Percentiles rank a stretch among this genome's conserved stretches.
phyloP scores from a whole-genome alignment of 1,284 basidiomycete species.

The Chondrostereum purpureum region DNA sequence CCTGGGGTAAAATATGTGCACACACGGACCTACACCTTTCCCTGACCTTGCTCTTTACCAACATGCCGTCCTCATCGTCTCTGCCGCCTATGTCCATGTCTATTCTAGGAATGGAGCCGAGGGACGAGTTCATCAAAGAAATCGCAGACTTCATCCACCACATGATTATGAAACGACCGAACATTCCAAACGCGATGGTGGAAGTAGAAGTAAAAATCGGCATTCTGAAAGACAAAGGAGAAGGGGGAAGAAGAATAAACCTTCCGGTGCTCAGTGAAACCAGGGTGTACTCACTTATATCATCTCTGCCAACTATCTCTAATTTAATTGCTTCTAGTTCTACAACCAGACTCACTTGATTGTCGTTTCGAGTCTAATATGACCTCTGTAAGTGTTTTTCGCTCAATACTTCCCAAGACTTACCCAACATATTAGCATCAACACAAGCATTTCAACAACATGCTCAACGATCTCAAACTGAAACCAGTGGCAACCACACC shows the following conservation, averaged over 20 bases:
- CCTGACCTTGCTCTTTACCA: not conserved
- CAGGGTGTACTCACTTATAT: constrained; percentile 49
- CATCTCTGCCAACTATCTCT: not conserved
- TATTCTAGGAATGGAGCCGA: constrained; percentile 87
- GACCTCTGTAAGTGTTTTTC: constrained; percentile 57
- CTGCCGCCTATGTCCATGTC: constrained; percentile 77
- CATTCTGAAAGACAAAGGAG: constrained; percentile 54
- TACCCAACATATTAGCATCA: constrained; percentile 51
- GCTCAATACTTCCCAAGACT: constrained; percentile 11
- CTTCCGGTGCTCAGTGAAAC: constrained; percentile 84
- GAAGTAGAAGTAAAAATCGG: constrained; percentile 96
- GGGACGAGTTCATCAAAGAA: constrained; percentile 90
- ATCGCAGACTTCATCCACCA: constrained; percentile 88
- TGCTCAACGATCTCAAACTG: constrained; percentile 75
- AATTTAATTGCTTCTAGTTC: constrained; percentile 29
- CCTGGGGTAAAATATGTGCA: not conserved
- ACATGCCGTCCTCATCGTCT: constrained; percentile 10
- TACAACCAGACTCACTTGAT: constrained; percentile 48
- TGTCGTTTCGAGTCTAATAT: constrained; percentile 88
- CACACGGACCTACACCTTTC: not conserved
- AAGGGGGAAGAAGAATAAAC: constrained; percentile 48
- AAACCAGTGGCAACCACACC: constrained; percentile 40
- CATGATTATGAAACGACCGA: constrained; percentile 41
- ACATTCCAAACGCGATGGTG: constrained; percentile 39
- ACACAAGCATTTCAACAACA: constrained; percentile 79